phyloP scores from a whole-genome alignment of 2,329 filamentous ascomycete genomes.

The Aspergillus viridinutans region DNA sequence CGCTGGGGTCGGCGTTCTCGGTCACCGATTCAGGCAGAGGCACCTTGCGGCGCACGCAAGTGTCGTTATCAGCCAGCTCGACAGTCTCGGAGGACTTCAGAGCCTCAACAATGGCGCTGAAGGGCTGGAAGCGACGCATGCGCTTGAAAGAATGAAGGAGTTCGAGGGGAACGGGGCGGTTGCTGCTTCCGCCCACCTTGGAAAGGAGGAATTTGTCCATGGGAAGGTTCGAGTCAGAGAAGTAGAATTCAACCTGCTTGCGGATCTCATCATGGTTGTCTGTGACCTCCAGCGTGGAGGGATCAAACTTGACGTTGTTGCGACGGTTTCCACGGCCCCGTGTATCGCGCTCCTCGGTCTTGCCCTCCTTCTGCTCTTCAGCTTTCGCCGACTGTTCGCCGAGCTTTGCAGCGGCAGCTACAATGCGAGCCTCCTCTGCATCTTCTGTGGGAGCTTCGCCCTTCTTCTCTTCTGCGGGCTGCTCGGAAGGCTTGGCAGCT shows the following conservation, averaged over 20 bases:
- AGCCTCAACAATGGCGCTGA: slow-evolving; percentile 75
- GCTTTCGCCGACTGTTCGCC: slow-evolving; percentile 36
- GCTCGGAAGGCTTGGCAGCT: slow-evolving; percentile 7
- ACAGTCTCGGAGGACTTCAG: slow-evolving; percentile 73
- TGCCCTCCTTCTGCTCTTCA: slow-evolving; percentile 26
- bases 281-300: slow-evolving; percentile 62
- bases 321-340: slow-evolving; percentile 28
- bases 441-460: slow-evolving; percentile 26
- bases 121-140: slow-evolving; percentile 92
- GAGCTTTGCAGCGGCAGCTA: slow-evolving; percentile 34
- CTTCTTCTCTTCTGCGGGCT: slow-evolving; percentile 12
- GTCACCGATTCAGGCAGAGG: slow-evolving; percentile 55
- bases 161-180: slow-evolving; percentile 67
- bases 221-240: slow-evolving; percentile 84
- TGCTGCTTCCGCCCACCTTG: slow-evolving; percentile 71
- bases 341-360: slow-evolving; percentile 18
- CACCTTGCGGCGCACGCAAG: slow-evolving; percentile 68
- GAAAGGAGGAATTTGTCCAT: slow-evolving; percentile 84
- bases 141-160: slow-evolving; percentile 84
- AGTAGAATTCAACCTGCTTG: slow-evolving; percentile 95
- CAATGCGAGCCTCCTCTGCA: slow-evolving; percentile 35
- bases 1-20: slow-evolving; percentile 52
- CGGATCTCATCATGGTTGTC: slow-evolving; percentile 77
- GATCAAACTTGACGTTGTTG: slow-evolving; percentile 68
- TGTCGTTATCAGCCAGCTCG: slow-evolving; percentile 70